Conservation (phyloP, 805 yeast species). For the Saccharomycodes ludwigii region DNA sequence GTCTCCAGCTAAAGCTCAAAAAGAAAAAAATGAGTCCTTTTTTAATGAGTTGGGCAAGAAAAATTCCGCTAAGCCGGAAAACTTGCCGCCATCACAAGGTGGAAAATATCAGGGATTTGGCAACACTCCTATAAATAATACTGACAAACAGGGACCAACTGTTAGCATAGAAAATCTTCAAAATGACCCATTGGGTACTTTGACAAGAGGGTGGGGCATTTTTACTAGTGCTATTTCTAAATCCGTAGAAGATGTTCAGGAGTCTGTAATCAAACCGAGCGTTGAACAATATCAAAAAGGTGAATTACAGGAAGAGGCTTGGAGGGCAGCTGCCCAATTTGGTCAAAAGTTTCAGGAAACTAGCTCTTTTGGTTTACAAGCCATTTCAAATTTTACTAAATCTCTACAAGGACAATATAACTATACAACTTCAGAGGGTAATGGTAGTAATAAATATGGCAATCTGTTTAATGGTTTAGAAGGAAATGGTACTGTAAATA, state of each 20-base stretch:
- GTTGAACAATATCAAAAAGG: slow-evolving; percentile 58
- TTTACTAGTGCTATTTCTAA: slow-evolving; percentile 78
- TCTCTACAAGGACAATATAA: slow-evolving; percentile 24
- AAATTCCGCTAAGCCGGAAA: slow-evolving; percentile 61
- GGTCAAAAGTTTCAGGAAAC: slow-evolving; percentile 91
- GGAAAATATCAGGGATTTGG: slow-evolving; percentile 92
- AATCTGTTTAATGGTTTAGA: too few species aligned
- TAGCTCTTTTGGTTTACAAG: slow-evolving; percentile 60
- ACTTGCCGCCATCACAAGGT: slow-evolving; percentile 86
- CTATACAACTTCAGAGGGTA: too few species aligned
- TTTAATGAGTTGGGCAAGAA: slow-evolving; percentile 68
- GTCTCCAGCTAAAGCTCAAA: slow-evolving; percentile 20
- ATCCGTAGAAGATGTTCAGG: slow-evolving; percentile 76
- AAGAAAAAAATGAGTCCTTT: slow-evolving; percentile 63
- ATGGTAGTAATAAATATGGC: too few species aligned
- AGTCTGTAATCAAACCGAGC: slow-evolving; percentile 84
- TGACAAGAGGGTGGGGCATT: slow-evolving; percentile 88
- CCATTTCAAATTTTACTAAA: slow-evolving; percentile 46
- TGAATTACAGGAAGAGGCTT: slow-evolving; percentile 72
- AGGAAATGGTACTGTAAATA: too few species aligned
- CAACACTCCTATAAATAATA: slow-evolving; percentile 39
- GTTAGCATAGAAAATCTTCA: slow-evolving; percentile 61
- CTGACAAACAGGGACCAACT: slow-evolving; percentile 13
- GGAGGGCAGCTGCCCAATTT: slow-evolving; percentile 90
- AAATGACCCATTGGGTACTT: slow-evolving; percentile 80